Percentiles rank a stretch among this genome's conserved stretches.
Conservation (phyloP, 768 basidiomycete genomes). For the Paxillus rubicundulus region DNA sequence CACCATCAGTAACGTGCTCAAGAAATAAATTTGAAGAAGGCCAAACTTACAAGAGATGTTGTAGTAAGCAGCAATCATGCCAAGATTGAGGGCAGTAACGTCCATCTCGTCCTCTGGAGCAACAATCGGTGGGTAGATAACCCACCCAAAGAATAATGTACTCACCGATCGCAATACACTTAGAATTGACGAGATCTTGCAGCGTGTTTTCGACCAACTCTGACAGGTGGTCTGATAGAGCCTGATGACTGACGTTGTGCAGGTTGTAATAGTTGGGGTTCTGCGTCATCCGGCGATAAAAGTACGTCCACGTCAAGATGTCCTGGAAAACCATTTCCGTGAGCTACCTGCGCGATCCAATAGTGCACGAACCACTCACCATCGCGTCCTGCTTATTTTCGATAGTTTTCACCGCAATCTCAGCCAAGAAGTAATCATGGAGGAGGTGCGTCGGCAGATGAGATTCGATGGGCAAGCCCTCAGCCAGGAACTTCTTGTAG, state of each 20-base stretch:
- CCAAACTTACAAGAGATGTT: constrained; percentile 77
- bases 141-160: constrained; percentile 12
- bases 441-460: constrained; percentile 86
- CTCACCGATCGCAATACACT: constrained; percentile 86
- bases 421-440: constrained; percentile 97
- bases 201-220: constrained; percentile 94
- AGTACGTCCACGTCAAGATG: constrained; percentile 97
- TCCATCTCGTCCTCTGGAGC: constrained; percentile 85
- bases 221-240: constrained; percentile 92
- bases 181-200: constrained; percentile 88
- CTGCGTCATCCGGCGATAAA: constrained; percentile 96
- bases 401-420: constrained; percentile 97
- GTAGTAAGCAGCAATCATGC: constrained; percentile 98
- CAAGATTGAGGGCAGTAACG: constrained; percentile 85
- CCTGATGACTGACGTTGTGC: constrained; percentile 93
- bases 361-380: constrained; percentile 41
- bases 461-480: constrained; percentile 97
- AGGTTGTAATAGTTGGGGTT: constrained; percentile 96
- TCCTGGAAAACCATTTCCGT: constrained; percentile 48
- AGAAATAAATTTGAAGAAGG: not conserved
- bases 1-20: not conserved
- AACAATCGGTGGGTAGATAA: not conserved
- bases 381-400: constrained; percentile 99
- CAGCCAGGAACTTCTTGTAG: constrained; percentile 96
- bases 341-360: not conserved